These are phyloP conservation scores for Diaporthe amygdali DNA, from an alignment of 2,329 filamentous ascomycete genomes.

Conservation along the genomic window DNA sequence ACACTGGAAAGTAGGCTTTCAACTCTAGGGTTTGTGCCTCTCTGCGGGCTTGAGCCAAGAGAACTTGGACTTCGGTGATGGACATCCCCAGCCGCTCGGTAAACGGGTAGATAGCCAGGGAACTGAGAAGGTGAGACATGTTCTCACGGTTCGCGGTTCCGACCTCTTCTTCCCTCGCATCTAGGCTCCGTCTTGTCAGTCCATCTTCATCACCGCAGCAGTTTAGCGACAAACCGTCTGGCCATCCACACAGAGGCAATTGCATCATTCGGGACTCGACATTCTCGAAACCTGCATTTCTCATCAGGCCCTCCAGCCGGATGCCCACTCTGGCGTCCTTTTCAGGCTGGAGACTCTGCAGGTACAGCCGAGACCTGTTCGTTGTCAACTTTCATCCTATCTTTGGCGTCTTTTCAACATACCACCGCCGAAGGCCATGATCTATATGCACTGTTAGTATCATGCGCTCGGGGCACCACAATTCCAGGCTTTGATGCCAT, in stretches of 20 bases:
- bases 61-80: constrained; percentile 59
- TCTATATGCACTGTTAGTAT: constrained; percentile 40
- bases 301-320: constrained; percentile 63
- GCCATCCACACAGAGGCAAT: constrained; percentile 74
- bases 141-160: constrained; percentile 60
- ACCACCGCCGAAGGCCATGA: constrained; percentile 70
- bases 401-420: neutral
- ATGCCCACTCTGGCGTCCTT: constrained; percentile 72
- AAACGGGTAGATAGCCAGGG: constrained; percentile 62
- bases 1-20: constrained; percentile 69
- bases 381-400: neutral
- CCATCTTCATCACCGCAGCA: neutral
- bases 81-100: constrained; percentile 59
- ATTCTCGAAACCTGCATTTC: constrained; percentile 68
- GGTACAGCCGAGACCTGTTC: constrained; percentile 59
- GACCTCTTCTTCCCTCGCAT: constrained; percentile 56
- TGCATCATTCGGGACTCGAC: constrained; percentile 70
- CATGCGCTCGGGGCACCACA: neutral
- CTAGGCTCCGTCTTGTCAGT: constrained; percentile 40
- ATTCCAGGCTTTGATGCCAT: neutral
- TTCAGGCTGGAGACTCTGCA: constrained; percentile 63
- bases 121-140: constrained; percentile 58
- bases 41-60: constrained; percentile 59
- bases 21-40: constrained; percentile 59
- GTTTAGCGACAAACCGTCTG: constrained; percentile 56